Base-by-base conservation (phyloP, 306 rosid genomes). In the Quercus dentata region DNA sequence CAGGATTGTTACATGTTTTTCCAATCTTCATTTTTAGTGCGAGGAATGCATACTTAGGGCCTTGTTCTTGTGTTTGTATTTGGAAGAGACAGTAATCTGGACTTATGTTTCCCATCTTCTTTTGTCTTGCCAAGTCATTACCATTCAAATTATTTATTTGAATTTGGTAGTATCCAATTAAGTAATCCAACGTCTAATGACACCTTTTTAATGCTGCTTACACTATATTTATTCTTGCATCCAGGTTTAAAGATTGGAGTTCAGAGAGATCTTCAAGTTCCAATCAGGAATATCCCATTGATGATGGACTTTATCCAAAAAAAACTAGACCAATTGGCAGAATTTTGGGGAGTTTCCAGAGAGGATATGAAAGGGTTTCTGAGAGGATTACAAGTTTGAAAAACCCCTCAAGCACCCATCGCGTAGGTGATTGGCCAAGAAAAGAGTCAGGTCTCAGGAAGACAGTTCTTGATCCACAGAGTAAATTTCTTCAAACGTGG, bases 401-500 rank as follows among this genome's bases (percentile, higher is more conserved):
- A 56, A 73, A 97, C 74, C 94, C 98, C 38, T 15, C 14, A 35
- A 52, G 77, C 44, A 79, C 74, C 30, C 58, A 68, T 74, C 55
- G 82, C 56, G 10, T 56, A 41, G 78, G 56, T 71, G 88, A 85
- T 68, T 77, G 55, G 76, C 68, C 79, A 25, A 63, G 15, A 58
- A 76, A 82, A 69, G 85, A 83, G 30, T 3, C 69, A 54, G 87
- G 52, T 51, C 56, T 76, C 30, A 41, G 73, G 84, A 83, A 69
- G 38, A 81, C 74, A 69, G 85, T 93, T 79, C 85, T 93, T 72
- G 89, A 96, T 80, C 98, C 99, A 56, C 99, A 93, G 56, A 94
- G 88, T 28, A 23, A 88, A 71, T 67, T 87, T 25, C 97, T 96
- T 87, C 98, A 91, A 83, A 78, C 27, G 56, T 93, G 99, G 98